Evolutionary conservation across 108 stramenopile genomes (phyloP).

Genomic region (Cyclotella cryptica): DNA sequence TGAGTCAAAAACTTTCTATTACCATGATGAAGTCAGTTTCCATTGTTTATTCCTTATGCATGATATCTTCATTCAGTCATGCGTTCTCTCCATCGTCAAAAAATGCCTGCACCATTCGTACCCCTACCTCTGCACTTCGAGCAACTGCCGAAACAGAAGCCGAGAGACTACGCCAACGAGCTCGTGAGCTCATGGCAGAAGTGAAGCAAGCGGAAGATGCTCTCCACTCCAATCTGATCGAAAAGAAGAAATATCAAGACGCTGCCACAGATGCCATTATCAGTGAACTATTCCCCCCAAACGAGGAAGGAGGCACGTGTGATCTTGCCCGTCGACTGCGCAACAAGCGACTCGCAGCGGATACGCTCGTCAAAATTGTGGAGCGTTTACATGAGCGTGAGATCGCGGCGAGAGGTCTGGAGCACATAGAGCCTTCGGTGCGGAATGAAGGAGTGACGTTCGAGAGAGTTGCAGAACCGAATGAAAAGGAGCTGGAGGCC

Average conservation of each 20-base stretch:
- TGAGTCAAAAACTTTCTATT: neutral
- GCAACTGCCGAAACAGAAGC: constrained; percentile 56
- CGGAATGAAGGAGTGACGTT: constrained; percentile 40
- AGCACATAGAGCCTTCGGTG: constrained; percentile 53
- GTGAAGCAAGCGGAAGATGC: constrained; percentile 43
- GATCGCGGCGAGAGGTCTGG: constrained; percentile 46
- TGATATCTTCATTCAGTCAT: neutral
- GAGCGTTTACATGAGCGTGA: constrained; percentile 54
- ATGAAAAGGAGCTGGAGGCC: constrained; percentile 39
- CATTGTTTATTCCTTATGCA: neutral
- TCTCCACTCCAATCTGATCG: constrained; percentile 48
- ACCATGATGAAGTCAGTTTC: neutral
- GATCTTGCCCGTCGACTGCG: constrained; percentile 41
- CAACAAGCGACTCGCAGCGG: constrained; percentile 44
- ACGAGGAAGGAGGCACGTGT: constrained; percentile 26
- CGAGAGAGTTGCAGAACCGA: constrained; percentile 31
- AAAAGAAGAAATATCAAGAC: constrained; percentile 48
- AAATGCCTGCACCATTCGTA: neutral
- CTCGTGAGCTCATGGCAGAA: constrained; percentile 45
- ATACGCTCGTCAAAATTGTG: constrained; percentile 42
- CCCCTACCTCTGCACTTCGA: constrained; percentile 1
- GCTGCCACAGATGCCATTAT: constrained; percentile 50
- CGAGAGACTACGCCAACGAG: constrained; percentile 47
- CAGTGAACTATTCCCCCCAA: constrained; percentile 40
- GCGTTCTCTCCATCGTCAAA: constrained; percentile 2